Evolutionary conservation across 495 filamentous ascomycete genomes (phyloP).

Genomic region (Neurospora tetrasperma): DNA sequence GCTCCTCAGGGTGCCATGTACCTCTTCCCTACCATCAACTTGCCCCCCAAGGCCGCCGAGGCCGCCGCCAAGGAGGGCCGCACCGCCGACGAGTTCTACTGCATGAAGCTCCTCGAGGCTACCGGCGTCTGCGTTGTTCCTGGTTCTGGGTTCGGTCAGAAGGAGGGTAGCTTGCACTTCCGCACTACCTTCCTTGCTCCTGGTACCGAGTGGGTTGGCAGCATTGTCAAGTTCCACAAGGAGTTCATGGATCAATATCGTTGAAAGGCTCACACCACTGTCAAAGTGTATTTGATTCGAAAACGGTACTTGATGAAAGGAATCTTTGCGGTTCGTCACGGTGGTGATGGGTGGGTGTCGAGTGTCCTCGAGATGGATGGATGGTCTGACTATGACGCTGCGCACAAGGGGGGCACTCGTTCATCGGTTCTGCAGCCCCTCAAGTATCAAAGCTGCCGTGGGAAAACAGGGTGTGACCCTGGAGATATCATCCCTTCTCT

Average conservation of each 20-base stretch:
- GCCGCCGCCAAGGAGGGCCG: constrained; percentile 65
- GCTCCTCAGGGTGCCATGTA: constrained; percentile 91
- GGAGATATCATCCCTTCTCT: not conserved
- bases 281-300: not conserved
- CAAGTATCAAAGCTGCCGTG: not conserved
- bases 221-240: constrained; percentile 79
- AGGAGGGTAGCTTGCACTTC: constrained; percentile 84
- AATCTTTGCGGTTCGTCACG: no score
- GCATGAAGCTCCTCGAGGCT: constrained; percentile 75
- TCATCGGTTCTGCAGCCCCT: not conserved
- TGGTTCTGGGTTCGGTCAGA: constrained; percentile 88
- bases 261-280: constrained; percentile 8
- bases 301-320: no score
- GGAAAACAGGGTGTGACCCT: not conserved
- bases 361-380: not conserved
- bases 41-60: constrained; percentile 63
- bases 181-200: constrained; percentile 94
- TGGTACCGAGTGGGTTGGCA: constrained; percentile 87
- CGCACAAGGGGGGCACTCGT: not conserved
- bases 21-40: constrained; percentile 85
- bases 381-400: not conserved
- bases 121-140: constrained; percentile 95
- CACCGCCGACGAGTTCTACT: constrained; percentile 87
- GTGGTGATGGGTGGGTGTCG: not conserved
- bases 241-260: constrained; percentile 82